Conservation (phyloP, 2,329 filamentous ascomycete species). For the Nemania serpens region DNA sequence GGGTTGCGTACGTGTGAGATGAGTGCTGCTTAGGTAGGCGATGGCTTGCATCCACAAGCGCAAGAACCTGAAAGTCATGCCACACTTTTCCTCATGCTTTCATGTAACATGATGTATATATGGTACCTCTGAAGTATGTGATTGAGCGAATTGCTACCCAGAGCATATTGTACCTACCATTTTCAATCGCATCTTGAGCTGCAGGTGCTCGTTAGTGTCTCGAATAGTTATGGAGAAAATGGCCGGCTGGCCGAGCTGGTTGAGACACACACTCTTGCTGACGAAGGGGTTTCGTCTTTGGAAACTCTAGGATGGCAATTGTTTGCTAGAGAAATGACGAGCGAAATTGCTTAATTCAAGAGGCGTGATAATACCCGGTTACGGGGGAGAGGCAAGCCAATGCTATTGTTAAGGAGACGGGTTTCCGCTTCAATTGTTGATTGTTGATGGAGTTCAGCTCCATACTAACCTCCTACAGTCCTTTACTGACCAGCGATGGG, state of each 20-base stretch:
- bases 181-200: slow-evolving; percentile 18
- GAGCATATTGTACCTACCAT: slow-evolving; percentile 18
- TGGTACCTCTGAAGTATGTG: slow-evolving; percentile 1
- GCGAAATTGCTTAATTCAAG: slow-evolving; percentile 18
- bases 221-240: slow-evolving; percentile 18
- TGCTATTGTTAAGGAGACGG: slow-evolving; percentile 7
- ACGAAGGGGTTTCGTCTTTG: slow-evolving; percentile 17
- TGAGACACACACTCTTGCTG: slow-evolving; percentile 23
- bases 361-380: neutral
- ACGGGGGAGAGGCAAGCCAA: slow-evolving; percentile 9
- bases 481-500: neutral
- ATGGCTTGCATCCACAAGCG: slow-evolving; percentile 1
- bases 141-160: slow-evolving; percentile 21
- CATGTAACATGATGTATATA: slow-evolving; percentile 22
- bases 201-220: slow-evolving; percentile 24
- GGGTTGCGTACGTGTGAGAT: slow-evolving; percentile 10
- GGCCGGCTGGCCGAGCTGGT: slow-evolving; percentile 17
- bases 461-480: too few relatives aligned
- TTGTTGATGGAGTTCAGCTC: slow-evolving; percentile 6
- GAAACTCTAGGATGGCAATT: slow-evolving; percentile 15
- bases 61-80: slow-evolving; percentile 11
- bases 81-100: slow-evolving; percentile 3
- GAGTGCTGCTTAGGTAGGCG: slow-evolving; percentile 4
- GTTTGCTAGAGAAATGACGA: slow-evolving; percentile 13
- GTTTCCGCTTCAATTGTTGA: neutral